Percentiles rank a stretch among this genome's conserved stretches.
These are phyloP conservation scores for Umbelopsis sp. DNA, from an alignment of 371 early-diverging fungal species.

Conservation along the genomic window DNA sequence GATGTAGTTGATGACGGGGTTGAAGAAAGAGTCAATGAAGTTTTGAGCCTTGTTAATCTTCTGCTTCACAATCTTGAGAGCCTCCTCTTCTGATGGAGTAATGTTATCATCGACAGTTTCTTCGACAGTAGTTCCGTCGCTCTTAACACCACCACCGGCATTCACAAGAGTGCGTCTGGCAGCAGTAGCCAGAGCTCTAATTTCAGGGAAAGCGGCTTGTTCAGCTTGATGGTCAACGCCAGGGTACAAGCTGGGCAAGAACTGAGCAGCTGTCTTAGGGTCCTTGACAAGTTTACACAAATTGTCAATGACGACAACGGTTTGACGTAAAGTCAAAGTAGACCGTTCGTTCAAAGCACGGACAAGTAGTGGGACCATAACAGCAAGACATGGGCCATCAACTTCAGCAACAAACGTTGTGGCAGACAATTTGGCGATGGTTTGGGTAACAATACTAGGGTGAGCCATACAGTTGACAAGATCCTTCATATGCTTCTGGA, in stretches of 20 bases:
- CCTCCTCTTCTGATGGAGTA: constrained; percentile 41
- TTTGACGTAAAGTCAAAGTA: constrained; percentile 57
- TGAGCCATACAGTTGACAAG: constrained; percentile 77
- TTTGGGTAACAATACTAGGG: constrained; percentile 67
- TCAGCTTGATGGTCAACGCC: constrained; percentile 67
- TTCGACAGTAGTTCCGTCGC: constrained; percentile 30
- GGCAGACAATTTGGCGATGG: constrained; percentile 73
- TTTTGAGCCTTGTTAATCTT: constrained; percentile 53
- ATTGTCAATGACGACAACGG: constrained; percentile 64
- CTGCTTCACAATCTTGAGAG: constrained; percentile 44
- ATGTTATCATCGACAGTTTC: constrained; percentile 35
- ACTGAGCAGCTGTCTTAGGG: constrained; percentile 64
- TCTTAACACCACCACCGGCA: constrained; percentile 57
- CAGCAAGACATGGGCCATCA: constrained; percentile 77
- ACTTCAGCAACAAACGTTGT: constrained; percentile 85
- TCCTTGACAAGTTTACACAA: constrained; percentile 67
- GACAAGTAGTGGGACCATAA: constrained; percentile 72
- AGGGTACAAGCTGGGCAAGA: constrained; percentile 71
- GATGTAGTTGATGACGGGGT: constrained; percentile 45
- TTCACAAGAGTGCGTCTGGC: constrained; percentile 61
- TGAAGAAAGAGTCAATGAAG: constrained; percentile 60
- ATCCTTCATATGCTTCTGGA: constrained; percentile 67
- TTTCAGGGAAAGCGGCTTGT: constrained; percentile 63
- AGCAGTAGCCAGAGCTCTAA: constrained; percentile 60
- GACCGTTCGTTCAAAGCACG: constrained; percentile 68